These are phyloP conservation scores for Fusarium pseudonygamai DNA, from an alignment of 2,329 filamentous ascomycete species.

Conservation along the genomic window DNA sequence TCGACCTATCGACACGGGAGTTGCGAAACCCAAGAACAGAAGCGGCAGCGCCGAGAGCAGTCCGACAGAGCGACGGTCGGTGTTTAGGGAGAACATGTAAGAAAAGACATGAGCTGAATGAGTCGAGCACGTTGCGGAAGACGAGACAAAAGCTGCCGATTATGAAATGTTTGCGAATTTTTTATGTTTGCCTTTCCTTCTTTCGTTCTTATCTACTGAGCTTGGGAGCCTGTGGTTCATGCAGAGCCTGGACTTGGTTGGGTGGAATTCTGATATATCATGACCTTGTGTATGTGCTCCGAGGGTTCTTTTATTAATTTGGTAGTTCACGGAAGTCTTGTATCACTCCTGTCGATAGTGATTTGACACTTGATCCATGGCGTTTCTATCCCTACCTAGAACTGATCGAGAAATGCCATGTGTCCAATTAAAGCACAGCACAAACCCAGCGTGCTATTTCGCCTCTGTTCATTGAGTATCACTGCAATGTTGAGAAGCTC, in stretches of 20 bases:
- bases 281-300: constrained; percentile 15
- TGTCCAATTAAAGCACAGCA: constrained; percentile 4
- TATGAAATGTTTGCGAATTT: constrained; percentile 2
- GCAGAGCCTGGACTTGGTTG: constrained; percentile 14
- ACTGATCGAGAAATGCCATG: not conserved
- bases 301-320: constrained; percentile 11
- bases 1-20: constrained; percentile 69
- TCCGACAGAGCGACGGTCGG: constrained; percentile 73
- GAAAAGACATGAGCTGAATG: not conserved
- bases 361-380: constrained; percentile 17
- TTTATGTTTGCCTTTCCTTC: not conserved
- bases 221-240: constrained; percentile 2
- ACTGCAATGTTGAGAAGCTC: constrained; percentile 2
- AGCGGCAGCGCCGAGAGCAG: constrained; percentile 59
- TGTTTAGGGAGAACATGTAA: constrained; percentile 76
- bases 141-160: constrained; percentile 10
- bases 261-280: constrained; percentile 38
- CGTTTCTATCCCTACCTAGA: constrained; percentile 22
- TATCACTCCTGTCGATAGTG: constrained; percentile 14
- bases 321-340: constrained; percentile 20
- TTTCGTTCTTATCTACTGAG: not conserved
- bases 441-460: not conserved
- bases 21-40: constrained; percentile 40
- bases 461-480: not conserved
- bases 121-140: not conserved